Percentiles rank a stretch among this genome's conserved stretches.
These are phyloP conservation scores for Colletotrichum camelliae DNA, from an alignment of 2,329 filamentous ascomycete species.

Conservation along the genomic window DNA sequence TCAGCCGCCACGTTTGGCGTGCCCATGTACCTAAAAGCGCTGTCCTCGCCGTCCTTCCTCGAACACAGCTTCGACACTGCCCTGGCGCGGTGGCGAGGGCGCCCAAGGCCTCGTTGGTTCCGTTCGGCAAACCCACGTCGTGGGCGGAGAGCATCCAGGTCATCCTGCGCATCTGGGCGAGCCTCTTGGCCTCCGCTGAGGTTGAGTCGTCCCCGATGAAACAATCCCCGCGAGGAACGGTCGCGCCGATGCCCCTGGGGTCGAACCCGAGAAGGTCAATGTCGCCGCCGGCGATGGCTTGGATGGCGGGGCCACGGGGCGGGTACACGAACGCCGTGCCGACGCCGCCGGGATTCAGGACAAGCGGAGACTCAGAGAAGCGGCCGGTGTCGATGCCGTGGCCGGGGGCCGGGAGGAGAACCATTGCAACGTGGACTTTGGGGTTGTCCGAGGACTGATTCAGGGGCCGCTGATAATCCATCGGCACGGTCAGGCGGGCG, in stretches of 20 bases:
- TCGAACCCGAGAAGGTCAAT: conserved; percentile 54
- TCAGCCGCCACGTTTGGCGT: conserved; percentile 26
- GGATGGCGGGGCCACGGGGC: conserved; percentile 32
- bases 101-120: conserved; percentile 34
- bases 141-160: conserved; percentile 34
- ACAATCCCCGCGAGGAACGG: conserved; percentile 44
- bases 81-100: conserved; percentile 31
- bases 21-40: conserved; percentile 20
- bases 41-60: conserved; percentile 27
- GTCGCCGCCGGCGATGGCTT: conserved; percentile 40
- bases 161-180: conserved; percentile 35
- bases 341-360: conserved; percentile 51
- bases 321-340: conserved; percentile 36
- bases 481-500: conserved; percentile 50
- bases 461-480: conserved; percentile 50
- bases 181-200: conserved; percentile 26
- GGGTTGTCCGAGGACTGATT: conserved; percentile 35
- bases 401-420: conserved; percentile 36
- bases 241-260: conserved; percentile 48
- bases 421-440: conserved; percentile 42
- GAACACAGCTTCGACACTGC: conserved; percentile 38
- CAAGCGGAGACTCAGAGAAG: conserved; percentile 42
- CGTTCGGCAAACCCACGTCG: conserved; percentile 39
- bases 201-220: conserved; percentile 25
- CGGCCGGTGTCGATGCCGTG: conserved; percentile 32